Conservation (phyloP, 345 rosid genomes). For the Chamaenerion angustifolium region DNA sequence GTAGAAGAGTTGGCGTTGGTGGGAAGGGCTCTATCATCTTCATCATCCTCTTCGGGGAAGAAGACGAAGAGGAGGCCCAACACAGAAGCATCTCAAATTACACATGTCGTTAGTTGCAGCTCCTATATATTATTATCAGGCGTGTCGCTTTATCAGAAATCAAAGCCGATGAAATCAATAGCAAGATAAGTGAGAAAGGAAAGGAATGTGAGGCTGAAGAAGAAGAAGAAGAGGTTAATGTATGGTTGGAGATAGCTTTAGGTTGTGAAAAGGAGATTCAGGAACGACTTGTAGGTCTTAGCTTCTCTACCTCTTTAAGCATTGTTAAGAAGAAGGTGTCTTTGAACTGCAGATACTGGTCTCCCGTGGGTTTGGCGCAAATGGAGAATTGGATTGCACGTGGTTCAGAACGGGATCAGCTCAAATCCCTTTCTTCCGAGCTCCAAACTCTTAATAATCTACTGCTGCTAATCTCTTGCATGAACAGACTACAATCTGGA, state of each 20-base stretch:
- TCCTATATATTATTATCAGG: conserved; percentile 59
- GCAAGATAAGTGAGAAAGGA: conserved; percentile 18
- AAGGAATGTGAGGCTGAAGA: conserved; percentile 22
- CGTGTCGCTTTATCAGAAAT: conserved; percentile 42
- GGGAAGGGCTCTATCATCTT: too few relatives aligned
- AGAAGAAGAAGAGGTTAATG: conserved; percentile 20
- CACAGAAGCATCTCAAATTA: conserved; percentile 27
- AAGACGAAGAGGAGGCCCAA: conserved; percentile 65
- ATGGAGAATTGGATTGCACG: conserved; percentile 61
- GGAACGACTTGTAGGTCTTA: conserved; percentile 51
- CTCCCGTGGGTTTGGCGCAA: conserved; percentile 54
- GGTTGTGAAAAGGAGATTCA: conserved; percentile 79
- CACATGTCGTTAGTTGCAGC: conserved; percentile 59
- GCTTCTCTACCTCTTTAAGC: conserved; percentile 33
- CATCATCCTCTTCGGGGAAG: conserved; percentile 41
- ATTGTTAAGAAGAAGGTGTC: conserved; percentile 8
- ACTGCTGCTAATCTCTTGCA: background rate
- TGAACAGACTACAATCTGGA: conserved; percentile 18
- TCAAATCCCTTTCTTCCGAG: conserved; percentile 28
- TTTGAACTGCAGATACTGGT: conserved; percentile 27
- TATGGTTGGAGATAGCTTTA: conserved; percentile 48
- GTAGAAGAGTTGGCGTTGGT: background rate
- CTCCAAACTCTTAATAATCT: conserved; percentile 20
- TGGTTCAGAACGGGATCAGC: conserved; percentile 23
- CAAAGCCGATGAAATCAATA: conserved; percentile 43